phyloP scores from a whole-genome alignment of 495 filamentous ascomycete genomes.

The Chlorociboria aeruginascens region DNA sequence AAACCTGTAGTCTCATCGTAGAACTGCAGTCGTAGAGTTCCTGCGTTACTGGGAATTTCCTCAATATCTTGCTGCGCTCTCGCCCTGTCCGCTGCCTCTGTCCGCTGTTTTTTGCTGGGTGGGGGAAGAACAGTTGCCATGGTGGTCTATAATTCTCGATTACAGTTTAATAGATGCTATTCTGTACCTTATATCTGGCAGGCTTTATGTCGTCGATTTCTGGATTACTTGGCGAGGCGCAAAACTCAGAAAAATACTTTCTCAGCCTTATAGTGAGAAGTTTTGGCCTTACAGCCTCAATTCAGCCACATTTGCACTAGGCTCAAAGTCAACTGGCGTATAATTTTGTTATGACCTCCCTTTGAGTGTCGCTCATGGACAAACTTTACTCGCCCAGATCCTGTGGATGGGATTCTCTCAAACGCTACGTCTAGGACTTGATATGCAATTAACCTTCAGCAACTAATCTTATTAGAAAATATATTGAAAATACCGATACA shows the following conservation, averaged over 20 bases:
- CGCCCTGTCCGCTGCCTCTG: constrained; percentile 59
- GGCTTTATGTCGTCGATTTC: not conserved
- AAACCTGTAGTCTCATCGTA: constrained; percentile 66
- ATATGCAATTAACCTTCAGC: constrained; percentile 4
- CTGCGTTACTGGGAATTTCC: constrained; percentile 54
- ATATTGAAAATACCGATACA: not conserved
- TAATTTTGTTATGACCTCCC: too few species aligned
- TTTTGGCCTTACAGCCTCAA: not conserved
- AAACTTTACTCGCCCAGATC: too few species aligned
- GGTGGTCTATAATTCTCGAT: not conserved
- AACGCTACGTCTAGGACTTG: not conserved
- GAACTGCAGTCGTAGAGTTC: constrained; percentile 77
- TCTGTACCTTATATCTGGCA: not conserved
- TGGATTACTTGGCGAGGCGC: constrained; percentile 2
- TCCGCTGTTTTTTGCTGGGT: constrained; percentile 81
- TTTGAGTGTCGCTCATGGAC: too few species aligned
- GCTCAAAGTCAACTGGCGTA: too few species aligned
- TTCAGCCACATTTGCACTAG: too few species aligned
- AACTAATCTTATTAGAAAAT: not conserved
- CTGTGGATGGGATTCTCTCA: too few species aligned
- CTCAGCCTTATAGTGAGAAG: constrained; percentile 11
- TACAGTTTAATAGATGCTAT: not conserved
- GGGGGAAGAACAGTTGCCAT: constrained; percentile 90
- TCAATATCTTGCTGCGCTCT: constrained; percentile 66
- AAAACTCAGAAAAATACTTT: constrained; percentile 23